Evolutionary conservation across 108 stramenopile genomes (phyloP), one percentile per base, ranked within the genome.

Genomic region (Chaetoceros tenuissimus): DNA sequence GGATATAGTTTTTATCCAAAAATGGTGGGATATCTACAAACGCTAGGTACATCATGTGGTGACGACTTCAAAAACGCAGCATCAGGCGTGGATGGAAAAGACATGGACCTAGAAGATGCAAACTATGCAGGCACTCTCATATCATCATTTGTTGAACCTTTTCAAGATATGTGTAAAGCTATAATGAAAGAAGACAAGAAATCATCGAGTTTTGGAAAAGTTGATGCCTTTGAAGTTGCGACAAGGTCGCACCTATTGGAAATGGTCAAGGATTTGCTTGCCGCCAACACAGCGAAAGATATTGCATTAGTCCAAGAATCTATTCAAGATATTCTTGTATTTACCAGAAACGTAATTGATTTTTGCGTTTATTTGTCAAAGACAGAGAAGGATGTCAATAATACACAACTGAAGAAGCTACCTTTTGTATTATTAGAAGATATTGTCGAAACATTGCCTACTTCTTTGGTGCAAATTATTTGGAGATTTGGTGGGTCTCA

Each of bases 371-470:
- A 40, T 40, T 5, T 40, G 34, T 5, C 34, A 10, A 40, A 40
- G 34, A 40, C 5, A 10, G 34, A 5, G 8, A 5, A 8, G 10
- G 49, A 26, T 24, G 23, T 24, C 10, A 25, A 24, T 10, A 51
- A 5, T 8, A 10, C 24, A 16, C 49, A 24, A 16, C 49, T 66
- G 29, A 48, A 66, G 24, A 80, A 75, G 63, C 51, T 83, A 3
- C 86, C 86, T 3, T 64, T 80, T 28, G 13, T 84, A 23, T 43
- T 88, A 31, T 46, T 88, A 20, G 82, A 84, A 66, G 87, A 88
- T 54, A 60, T 72, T 28, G 34, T 82, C 21, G 82, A 84, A 49
- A 62, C 60, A 0, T 23, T 84, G 10, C 63, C 81, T 2, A 48
- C 70, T 7, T 48, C 45, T 5, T 55, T 53, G 10, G 40, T 54